Evolutionary conservation across 148 eudicot species (phyloP).

Genomic region (Chenopodium formosanum): DNA sequence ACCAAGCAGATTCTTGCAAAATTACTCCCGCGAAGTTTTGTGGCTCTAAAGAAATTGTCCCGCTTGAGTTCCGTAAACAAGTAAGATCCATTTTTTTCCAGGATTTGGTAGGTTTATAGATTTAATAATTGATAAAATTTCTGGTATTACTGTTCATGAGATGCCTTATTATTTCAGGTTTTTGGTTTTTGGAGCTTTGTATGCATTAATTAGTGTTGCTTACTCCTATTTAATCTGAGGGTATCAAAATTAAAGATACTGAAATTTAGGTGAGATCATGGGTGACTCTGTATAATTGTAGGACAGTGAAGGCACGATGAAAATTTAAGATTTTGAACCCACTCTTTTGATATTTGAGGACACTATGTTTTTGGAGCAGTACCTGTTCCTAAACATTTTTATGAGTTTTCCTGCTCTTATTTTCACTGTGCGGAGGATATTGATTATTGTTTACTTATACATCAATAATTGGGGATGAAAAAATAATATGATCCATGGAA

Average conservation of each 20-base stretch:
- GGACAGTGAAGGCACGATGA: not conserved
- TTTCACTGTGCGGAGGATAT: not conserved
- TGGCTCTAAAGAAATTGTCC: slow-evolving; percentile 88
- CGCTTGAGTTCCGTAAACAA: slow-evolving; percentile 63
- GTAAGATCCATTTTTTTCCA: slow-evolving; percentile 25
- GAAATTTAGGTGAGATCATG: not conserved
- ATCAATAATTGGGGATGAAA: not conserved
- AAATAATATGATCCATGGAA: not conserved
- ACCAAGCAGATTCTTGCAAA: slow-evolving; percentile 78
- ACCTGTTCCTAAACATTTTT: too few relatives aligned
- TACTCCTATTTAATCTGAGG: not conserved
- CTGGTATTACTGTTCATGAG: not conserved
- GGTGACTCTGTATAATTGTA: not conserved
- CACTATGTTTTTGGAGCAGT: too few relatives aligned
- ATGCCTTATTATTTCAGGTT: not conserved
- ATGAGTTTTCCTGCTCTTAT: not conserved
- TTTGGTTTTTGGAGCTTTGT: not conserved
- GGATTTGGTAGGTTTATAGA: not conserved
- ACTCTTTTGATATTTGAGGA: not conserved
- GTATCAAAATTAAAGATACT: not conserved
- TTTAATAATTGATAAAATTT: not conserved
- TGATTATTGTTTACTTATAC: not conserved
- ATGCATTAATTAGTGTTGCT: not conserved
- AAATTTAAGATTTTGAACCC: not conserved
- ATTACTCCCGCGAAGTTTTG: slow-evolving; percentile 83